Evolutionary conservation across 306 rosid species (phyloP).

Genomic region (Cyamopsis tetragonoloba): DNA sequence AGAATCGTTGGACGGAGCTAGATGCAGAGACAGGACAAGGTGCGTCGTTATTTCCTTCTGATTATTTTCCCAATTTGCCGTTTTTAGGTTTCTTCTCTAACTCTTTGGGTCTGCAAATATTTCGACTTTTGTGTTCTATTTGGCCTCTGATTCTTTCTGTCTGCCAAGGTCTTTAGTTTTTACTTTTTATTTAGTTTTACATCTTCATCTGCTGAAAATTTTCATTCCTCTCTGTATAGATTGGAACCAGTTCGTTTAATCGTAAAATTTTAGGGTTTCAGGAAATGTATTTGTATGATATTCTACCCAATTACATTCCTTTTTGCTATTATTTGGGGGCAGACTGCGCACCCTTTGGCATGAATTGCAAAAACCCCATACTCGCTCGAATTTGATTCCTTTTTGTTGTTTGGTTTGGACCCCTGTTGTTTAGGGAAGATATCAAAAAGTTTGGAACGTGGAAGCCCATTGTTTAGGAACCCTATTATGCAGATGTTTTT

Average conservation of each 20-base stretch:
- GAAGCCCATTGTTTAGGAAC: background rate
- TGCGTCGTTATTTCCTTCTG: background rate
- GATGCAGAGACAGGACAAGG: background rate
- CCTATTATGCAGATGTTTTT: background rate
- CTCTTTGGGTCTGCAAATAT: background rate
- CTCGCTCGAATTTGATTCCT: background rate
- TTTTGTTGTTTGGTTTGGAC: background rate
- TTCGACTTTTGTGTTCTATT: background rate
- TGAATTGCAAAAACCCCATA: background rate
- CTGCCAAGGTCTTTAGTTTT: background rate
- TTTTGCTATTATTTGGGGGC: background rate
- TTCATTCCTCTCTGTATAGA: background rate
- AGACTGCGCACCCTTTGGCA: background rate
- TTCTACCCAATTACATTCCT: background rate
- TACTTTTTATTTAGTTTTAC: background rate
- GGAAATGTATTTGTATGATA: background rate
- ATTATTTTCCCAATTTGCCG: background rate
- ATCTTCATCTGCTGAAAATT: background rate
- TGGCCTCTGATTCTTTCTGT: background rate
- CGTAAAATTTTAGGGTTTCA: background rate
- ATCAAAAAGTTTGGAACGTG: background rate
- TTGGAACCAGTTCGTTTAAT: background rate
- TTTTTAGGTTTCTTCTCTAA: background rate
- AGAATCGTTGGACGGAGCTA: background rate
- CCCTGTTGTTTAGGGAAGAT: background rate